Evolutionary conservation across 2,329 filamentous ascomycete genomes (phyloP).

Genomic region (Diplocarpon mali): DNA sequence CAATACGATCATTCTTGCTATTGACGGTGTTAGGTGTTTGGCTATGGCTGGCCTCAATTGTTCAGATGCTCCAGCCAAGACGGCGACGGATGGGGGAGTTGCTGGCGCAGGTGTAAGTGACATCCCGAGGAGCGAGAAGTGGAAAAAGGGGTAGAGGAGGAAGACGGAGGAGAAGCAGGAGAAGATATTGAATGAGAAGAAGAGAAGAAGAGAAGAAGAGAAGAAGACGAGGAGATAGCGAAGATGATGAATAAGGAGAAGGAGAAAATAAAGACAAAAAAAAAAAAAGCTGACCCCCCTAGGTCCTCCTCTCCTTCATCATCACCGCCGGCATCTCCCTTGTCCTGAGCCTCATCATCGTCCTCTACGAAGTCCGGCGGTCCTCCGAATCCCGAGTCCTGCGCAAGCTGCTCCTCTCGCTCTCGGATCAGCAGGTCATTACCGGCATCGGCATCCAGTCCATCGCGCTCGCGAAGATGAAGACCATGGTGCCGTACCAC

Average conservation of each 20-base stretch:
- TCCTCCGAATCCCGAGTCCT: constrained; percentile 39
- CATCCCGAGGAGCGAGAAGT: no score
- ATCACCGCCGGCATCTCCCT: constrained; percentile 50
- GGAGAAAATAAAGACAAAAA: no score
- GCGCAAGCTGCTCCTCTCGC: constrained; percentile 53
- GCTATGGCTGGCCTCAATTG: constrained; percentile 9
- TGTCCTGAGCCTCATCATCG: constrained; percentile 42
- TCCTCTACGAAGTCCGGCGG: constrained; percentile 40
- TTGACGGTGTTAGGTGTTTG: background rate
- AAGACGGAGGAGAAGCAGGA: no score
- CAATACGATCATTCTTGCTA: background rate
- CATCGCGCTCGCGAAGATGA: constrained; percentile 49
- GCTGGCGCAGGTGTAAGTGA: constrained; percentile 43
- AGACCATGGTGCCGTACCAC: constrained; percentile 52
- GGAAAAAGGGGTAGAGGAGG: no score
- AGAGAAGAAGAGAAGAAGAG: no score
- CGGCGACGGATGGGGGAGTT: constrained; percentile 40
- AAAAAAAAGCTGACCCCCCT: no score
- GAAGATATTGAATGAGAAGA: no score
- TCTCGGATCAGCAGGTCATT: constrained; percentile 58
- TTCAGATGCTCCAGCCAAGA: constrained; percentile 5
- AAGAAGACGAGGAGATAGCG: no score
- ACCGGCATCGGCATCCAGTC: constrained; percentile 58
- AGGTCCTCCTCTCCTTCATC: constrained; percentile 56
- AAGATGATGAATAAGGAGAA: no score